Base-by-base conservation (phyloP, 805 yeast species). In the Alloascoidea africana region DNA sequence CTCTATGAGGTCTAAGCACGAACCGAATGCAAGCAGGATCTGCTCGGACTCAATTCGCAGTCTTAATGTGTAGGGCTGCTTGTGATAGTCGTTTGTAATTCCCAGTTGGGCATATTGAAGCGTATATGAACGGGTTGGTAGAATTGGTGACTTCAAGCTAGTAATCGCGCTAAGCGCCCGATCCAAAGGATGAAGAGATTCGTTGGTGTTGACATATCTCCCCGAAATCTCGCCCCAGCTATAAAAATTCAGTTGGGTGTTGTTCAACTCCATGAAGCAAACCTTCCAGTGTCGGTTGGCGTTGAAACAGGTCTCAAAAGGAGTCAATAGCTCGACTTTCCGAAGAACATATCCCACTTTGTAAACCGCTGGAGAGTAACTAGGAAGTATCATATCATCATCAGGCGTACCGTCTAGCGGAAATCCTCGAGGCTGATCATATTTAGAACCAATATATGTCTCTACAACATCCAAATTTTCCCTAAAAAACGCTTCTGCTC, bases 181-280 rank as follows among this genome's bases (percentile, higher is more conserved):
- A 8, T 23, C n/a, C 30, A 8, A 23, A 23, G n/a, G n/a, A 23
- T 8, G 30, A 23, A 23, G 30, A 23, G 13, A n/a, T 8, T 8
- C n/a, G 30, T n/a, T 23, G 30, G 8, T 23, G 30, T 23, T 23
- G 8, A 23, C 30, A 8, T 23, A 23, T 8, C 8, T 23, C n/a
- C 30, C 8, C 30, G 30, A 23, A n/a, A 23, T 8, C 30, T 56
- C 45, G 27, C 63, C 70, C 11, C 63, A 60, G 14, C 56, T 48
- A 53, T 80, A 82, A 39, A 87, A 60, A 54, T 81, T 81, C 27
- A 87, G 59, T 57, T 84, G 94, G 1, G 96, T 87, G 14, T 89
- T 82, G 61, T 87, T 85, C 37, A 87, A 60, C 49, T 81, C 93
- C 54, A 84, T 63, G 15, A 80, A 62, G 34, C 68, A 67, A 34